Percentiles rank a stretch among this genome's conserved stretches.
Conservation (phyloP, 352 stramenopile genomes). For the Globisporangium carolinianum region DNA sequence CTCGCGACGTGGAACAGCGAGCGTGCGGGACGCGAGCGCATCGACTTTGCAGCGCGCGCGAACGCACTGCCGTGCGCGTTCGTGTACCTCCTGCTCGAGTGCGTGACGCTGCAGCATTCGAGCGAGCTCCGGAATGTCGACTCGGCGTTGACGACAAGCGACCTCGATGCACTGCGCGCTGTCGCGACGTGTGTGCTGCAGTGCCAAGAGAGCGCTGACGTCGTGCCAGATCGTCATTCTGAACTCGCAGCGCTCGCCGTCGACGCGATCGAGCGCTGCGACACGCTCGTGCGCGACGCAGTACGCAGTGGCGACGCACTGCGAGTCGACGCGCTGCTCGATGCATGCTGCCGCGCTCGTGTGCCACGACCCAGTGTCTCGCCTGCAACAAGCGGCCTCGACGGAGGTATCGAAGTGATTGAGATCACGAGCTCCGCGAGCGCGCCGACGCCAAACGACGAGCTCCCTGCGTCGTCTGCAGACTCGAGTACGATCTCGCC, state of each 20-base stretch:
- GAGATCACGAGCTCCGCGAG: neutral
- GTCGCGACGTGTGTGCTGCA: neutral
- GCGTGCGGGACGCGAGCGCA: slow-evolving; percentile 2
- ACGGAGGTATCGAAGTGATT: neutral
- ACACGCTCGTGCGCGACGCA: neutral
- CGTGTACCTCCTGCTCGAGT: slow-evolving; percentile 42
- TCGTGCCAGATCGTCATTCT: neutral
- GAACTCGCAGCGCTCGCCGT: neutral
- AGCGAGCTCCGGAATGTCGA: no score
- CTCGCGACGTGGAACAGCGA: slow-evolving; percentile 21
- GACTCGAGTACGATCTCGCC: slow-evolving; percentile 8
- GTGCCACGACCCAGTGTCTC: neutral
- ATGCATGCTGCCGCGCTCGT: neutral
- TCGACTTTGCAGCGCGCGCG: slow-evolving; percentile 33
- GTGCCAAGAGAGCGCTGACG: neutral
- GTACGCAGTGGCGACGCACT: neutral
- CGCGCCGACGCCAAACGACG: neutral
- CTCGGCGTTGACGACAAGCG: neutral
- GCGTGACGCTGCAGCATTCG: slow-evolving; percentile 3
- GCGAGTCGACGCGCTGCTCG: neutral
- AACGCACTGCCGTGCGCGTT: slow-evolving; percentile 29
- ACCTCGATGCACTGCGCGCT: neutral
- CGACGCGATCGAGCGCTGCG: neutral
- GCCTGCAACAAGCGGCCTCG: neutral
- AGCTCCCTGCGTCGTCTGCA: slow-evolving; percentile 5